Base-by-base conservation (phyloP, 2,329 filamentous ascomycete genomes). In the Beauveria caledonica region DNA sequence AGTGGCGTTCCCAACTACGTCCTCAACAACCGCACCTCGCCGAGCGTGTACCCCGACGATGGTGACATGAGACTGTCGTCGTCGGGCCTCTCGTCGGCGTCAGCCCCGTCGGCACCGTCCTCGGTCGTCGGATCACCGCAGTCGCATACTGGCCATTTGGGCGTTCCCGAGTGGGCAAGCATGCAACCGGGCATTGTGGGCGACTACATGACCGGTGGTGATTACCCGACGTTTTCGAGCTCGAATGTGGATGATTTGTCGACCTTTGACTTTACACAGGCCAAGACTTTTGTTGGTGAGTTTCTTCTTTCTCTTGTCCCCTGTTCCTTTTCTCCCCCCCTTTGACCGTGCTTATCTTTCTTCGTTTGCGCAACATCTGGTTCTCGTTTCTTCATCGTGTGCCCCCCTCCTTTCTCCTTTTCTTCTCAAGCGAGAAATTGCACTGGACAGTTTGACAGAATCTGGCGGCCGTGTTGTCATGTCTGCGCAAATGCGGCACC, bases 111-210 rank as follows among this genome's bases (percentile, higher is more conserved):
- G 56, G 84, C 83, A 4, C 78, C 86, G 7, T 88, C 86, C 1
- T 89, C 86, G 9, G 84, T 83, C 58, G 81, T 86, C 63, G 85
- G 85, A 60, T 89, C 86, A 23, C 86, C 86, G 27, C 83, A 85
- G 67, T 86, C 85, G 1, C 80, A 82, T 64, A 59, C 57, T 9
- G 80, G 80, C 60, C 82, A 82, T 65, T 73, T 81, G 64, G 82
- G 82, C 63, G 76, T 77, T 66, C 77, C 84, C 50, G 82, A 85
- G 62, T 89, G 85, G 83, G 74, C 88, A 40, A 82, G 80, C 55
- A 77, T 88, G 60, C 83, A 81, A 65, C 86, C 86, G 33, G 76
- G 78, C 68, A 88, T 90, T 63, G 82, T 89, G 55, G 77, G 81
- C 62, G 76, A 78, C 68, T 81, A 80, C 69, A 76, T 81, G 65